These are phyloP conservation scores for Usnea hakonensis DNA, from an alignment of 495 filamentous ascomycete genomes.

Conservation along the genomic window DNA sequence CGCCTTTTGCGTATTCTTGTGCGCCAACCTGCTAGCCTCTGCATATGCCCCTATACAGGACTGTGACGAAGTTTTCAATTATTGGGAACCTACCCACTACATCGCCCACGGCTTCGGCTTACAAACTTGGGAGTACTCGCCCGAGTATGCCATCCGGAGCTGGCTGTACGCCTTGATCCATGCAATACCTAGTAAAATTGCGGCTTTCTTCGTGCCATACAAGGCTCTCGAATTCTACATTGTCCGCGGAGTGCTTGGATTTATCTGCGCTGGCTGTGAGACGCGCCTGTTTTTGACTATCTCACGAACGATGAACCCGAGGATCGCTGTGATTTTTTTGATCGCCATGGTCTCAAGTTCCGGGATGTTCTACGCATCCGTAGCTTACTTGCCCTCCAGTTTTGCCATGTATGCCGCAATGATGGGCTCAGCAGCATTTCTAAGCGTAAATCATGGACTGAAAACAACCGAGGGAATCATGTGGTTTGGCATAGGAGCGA, in stretches of 20 bases:
- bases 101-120: conserved; percentile 86
- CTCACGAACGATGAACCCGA: conserved; percentile 62
- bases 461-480: conserved; percentile 76
- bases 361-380: conserved; percentile 87
- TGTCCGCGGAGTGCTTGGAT: conserved; percentile 64
- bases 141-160: conserved; percentile 88
- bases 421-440: conserved; percentile 78
- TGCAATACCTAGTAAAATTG: conserved; percentile 58
- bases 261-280: conserved; percentile 71
- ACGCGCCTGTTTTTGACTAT: conserved; percentile 71
- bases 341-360: conserved; percentile 67
- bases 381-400: conserved; percentile 82
- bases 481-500: conserved; percentile 85
- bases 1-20: conserved; percentile 61
- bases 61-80: conserved; percentile 99
- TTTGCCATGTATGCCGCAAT: conserved; percentile 95
- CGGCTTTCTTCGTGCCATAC: conserved; percentile 49
- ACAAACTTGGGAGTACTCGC: conserved; percentile 99
- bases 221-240: conserved; percentile 79
- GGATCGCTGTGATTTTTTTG: conserved; percentile 78
- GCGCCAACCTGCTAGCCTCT: conserved; percentile 68
- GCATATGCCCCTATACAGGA: conserved; percentile 87
- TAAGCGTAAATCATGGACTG: conserved; percentile 70
- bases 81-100: conserved; percentile 98
- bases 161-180: conserved; percentile 92